phyloP scores from a whole-genome alignment of 164 flowering plant species.

The Liquidambar formosana region DNA sequence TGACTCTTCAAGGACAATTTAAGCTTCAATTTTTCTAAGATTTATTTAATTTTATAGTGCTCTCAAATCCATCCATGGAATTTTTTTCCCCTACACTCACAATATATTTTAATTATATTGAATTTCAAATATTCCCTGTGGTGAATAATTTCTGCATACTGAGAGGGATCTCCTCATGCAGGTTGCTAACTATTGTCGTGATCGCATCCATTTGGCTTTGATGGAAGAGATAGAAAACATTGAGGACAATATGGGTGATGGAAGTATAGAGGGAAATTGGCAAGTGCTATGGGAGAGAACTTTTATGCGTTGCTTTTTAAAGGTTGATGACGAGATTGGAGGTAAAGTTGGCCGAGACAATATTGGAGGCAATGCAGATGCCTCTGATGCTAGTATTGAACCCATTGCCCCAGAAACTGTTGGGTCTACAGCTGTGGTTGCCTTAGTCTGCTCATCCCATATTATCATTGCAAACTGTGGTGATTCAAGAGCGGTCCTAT shows the following conservation, averaged over 20 bases:
- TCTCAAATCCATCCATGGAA: too few species aligned
- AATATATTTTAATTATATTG: too few species aligned
- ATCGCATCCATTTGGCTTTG: slow-evolving; percentile 42
- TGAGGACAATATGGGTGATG: slow-evolving; percentile 15
- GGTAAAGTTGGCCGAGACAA: slow-evolving; percentile 25
- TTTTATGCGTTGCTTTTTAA: slow-evolving; percentile 40
- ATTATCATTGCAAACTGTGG: slow-evolving; percentile 70
- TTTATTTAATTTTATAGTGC: too few species aligned
- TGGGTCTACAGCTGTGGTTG: slow-evolving; percentile 68
- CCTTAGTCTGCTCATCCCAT: slow-evolving; percentile 49
- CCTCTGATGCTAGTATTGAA: slow-evolving; percentile 20
- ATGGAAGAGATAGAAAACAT: slow-evolving; percentile 33
- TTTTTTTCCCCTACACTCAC: not conserved
- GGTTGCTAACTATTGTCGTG: slow-evolving; percentile 53
- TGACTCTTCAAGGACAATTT: not conserved
- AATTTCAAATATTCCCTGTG: not conserved
- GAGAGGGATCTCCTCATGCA: slow-evolving; percentile 13
- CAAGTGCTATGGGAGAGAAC: slow-evolving; percentile 42
- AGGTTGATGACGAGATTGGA: slow-evolving; percentile 47
- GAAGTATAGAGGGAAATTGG: slow-evolving; percentile 10
- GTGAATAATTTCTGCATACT: not conserved
- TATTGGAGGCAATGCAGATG: slow-evolving; percentile 14
- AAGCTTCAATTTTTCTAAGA: too few species aligned
- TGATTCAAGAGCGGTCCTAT: slow-evolving; percentile 64
- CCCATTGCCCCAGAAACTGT: slow-evolving; percentile 55